These are phyloP conservation scores for Nicotiana paniculata DNA, from an alignment of 257 asterid genomes.

Conservation along the genomic window DNA sequence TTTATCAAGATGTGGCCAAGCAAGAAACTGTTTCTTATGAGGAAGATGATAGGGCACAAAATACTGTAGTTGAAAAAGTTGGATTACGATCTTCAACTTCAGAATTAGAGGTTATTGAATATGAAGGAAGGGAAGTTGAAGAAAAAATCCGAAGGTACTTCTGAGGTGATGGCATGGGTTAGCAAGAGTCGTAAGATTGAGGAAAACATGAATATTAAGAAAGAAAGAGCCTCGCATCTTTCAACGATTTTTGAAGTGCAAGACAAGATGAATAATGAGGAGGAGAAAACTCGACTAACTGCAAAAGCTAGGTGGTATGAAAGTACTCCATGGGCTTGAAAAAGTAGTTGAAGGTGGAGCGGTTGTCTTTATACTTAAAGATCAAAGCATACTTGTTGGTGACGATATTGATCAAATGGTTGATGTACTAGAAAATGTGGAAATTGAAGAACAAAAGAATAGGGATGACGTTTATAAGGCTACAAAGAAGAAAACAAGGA, in stretches of 20 bases:
- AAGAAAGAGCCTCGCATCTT: constrained; percentile 73
- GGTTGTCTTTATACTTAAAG: constrained; percentile 88
- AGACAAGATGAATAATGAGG: constrained; percentile 77
- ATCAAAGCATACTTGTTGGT: constrained; percentile 81
- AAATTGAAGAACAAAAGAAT: constrained; percentile 89
- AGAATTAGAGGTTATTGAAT: constrained; percentile 51
- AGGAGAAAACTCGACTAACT: constrained; percentile 28
- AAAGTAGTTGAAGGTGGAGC: constrained; percentile 95
- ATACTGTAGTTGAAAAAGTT: constrained; percentile 25
- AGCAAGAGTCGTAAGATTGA: constrained; percentile 73
- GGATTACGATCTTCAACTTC: constrained; percentile 30
- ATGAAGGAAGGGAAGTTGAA: constrained; percentile 74
- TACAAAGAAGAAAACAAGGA: constrained; percentile 74
- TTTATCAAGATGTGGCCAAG: constrained; percentile 19
- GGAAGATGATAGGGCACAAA: constrained; percentile 32
- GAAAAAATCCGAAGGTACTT: constrained; percentile 62
- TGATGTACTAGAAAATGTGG: constrained; percentile 96
- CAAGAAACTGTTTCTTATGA: constrained; percentile 24
- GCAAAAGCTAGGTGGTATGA: constrained; percentile 63
- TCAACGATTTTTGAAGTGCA: constrained; percentile 89
- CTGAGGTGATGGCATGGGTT: constrained; percentile 77
- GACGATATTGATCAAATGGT: constrained; percentile 79
- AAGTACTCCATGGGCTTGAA: constrained; percentile 89
- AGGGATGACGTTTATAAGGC: constrained; percentile 87
- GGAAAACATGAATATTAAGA: constrained; percentile 58